Evolutionary conservation across 306 rosid genomes (phyloP), one percentile per base, ranked within the genome.

Genomic region (Sphenostylis stenocarpa): DNA sequence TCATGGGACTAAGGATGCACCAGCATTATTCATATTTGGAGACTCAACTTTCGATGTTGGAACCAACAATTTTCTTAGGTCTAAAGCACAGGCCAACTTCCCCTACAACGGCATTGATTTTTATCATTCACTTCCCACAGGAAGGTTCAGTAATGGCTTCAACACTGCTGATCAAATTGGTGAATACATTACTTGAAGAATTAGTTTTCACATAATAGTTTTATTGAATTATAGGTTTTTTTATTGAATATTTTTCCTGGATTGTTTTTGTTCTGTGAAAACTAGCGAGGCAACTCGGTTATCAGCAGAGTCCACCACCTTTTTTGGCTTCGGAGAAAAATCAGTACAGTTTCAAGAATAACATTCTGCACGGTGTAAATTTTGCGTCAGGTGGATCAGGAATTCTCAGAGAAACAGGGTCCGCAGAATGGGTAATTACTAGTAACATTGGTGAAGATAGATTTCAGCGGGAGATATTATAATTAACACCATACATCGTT

Each of bases 61-160:
- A 34, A 85, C 91, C 15, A 89, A 89, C 66, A 85, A 77, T 72
- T 77, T 74, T 57, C 39, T 87, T 13, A 48, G 0, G 0, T 33
- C 82, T 23, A 7, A 0, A 57, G 88, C 90, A 7, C 55, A 31
- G 77, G 91, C 91, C 11, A 68, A 89, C 33, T 68, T 75, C 3
- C 72, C 74, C 26, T 85, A 67, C 44, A 48, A 85, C 65, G 94
- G 91, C 15, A 55, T 89, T 72, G 94, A 89, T 85, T 85, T 64
- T 49, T 64, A 76, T 21, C 3, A 41, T 17, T 77, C 86, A 13
- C 0, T 12, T 53, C 86, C 94, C 31, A 85, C 91, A 0, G 94
- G 91, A 34, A 89, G 91, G 83, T 89, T 89, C 72, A 85, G 87
- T 60, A 89, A 89, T 80, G 91, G 90, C 78, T 55, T 81, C 28